Percentiles rank a stretch among this genome's conserved stretches.
These are phyloP conservation scores for Volvox africanus DNA, from an alignment of 139 green algal species.

Conservation along the genomic window DNA sequence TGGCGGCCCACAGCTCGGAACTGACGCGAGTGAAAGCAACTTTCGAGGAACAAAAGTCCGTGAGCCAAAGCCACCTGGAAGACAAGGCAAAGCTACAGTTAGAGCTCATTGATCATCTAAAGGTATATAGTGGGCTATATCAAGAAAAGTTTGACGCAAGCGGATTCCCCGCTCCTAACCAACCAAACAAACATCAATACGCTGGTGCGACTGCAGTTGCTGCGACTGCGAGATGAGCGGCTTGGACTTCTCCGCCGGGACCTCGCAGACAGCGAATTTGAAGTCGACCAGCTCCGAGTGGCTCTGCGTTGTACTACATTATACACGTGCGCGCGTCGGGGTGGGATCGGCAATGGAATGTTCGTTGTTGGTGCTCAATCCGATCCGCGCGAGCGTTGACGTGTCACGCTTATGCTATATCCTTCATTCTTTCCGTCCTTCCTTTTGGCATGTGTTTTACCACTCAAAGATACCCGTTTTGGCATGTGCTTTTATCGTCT, in stretches of 20 bases:
- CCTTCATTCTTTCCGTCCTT: too few species aligned
- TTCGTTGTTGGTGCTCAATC: too few species aligned
- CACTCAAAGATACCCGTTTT: too few species aligned
- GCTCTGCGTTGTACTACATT: background rate
- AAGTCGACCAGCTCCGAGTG: slow-evolving; percentile 38
- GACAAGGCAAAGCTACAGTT: slow-evolving; percentile 19
- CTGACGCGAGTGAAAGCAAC: background rate
- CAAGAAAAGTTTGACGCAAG: background rate
- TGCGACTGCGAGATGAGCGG: background rate
- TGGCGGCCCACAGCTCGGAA: background rate
- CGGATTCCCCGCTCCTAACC: background rate
- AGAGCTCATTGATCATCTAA: slow-evolving; percentile 12
- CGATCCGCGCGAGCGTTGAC: too few species aligned
- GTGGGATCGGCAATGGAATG: too few species aligned
- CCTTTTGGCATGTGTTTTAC: too few species aligned
- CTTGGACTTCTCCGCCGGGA: background rate
- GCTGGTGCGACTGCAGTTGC: background rate
- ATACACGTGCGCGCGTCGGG: background rate
- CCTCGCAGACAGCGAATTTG: slow-evolving; percentile 33
- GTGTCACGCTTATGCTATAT: too few species aligned
- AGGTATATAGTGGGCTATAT: background rate
- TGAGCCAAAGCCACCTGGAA: background rate
- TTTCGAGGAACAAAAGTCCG: background rate
- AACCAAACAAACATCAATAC: background rate
- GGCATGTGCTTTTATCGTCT: too few species aligned